phyloP scores from a whole-genome alignment of 257 asterid species.

The Oldenlandia corymbosa region DNA sequence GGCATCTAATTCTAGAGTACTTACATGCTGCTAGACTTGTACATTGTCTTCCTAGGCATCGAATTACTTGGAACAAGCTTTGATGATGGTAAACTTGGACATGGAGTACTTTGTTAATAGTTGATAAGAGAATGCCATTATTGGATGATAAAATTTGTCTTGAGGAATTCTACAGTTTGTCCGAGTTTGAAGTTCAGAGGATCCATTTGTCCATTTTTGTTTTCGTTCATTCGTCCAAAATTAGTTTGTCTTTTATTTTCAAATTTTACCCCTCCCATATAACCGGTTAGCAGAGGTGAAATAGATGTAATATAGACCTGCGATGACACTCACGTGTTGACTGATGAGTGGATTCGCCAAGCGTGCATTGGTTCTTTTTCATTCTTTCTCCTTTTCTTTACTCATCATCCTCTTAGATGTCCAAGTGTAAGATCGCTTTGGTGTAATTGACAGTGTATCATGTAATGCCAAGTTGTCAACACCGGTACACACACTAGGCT shows the following conservation, averaged over 20 bases:
- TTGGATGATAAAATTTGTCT: background rate
- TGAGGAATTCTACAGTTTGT: background rate
- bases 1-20: background rate
- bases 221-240: background rate
- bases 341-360: background rate
- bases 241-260: background rate
- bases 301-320: background rate
- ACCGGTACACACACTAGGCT: background rate
- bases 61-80: no score
- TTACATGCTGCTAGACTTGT: no score
- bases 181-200: no score
- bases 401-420: no score
- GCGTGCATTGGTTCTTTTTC: no score
- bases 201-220: background rate
- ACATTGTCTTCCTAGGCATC: no score
- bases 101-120: no score
- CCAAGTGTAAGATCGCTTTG: no score
- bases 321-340: no score
- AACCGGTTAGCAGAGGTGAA: background rate
- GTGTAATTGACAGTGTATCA: background rate
- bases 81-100: no score
- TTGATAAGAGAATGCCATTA: background rate
- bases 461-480: constrained; percentile 12
- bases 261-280: background rate
- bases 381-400: background rate